phyloP scores from a whole-genome alignment of 2,329 filamentous ascomycete genomes.

The Colletotrichum karsti region DNA sequence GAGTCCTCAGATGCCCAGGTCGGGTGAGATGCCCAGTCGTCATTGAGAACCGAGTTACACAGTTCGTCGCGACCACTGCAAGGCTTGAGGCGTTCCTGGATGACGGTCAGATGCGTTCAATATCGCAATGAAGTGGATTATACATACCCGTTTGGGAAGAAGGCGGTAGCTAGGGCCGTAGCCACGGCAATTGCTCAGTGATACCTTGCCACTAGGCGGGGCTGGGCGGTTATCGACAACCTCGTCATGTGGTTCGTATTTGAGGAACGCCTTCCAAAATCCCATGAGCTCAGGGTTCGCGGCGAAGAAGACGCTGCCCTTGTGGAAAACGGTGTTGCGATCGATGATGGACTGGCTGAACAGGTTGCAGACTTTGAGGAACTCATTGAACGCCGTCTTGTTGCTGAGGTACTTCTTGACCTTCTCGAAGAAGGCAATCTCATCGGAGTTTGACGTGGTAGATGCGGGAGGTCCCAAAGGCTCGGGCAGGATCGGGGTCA shows the following conservation, averaged over 20 bases:
- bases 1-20: conserved; percentile 99
- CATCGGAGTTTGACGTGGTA: conserved; percentile 80
- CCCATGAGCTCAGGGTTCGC: conserved; percentile 88
- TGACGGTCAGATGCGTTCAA: not conserved
- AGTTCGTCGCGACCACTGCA: conserved; percentile 96
- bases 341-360: conserved; percentile 95
- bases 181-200: conserved; percentile 93
- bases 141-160: conserved; percentile 78
- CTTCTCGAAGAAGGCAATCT: conserved; percentile 93
- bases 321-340: conserved; percentile 81
- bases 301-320: conserved; percentile 86
- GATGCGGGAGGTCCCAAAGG: conserved; percentile 82
- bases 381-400: conserved; percentile 92
- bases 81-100: conserved; percentile 81
- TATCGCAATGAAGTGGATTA: not conserved
- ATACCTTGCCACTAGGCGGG: conserved; percentile 82
- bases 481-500: conserved; percentile 88
- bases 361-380: conserved; percentile 95
- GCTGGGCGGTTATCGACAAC: conserved; percentile 81
- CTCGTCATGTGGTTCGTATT: conserved; percentile 79
- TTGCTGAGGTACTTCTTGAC: conserved; percentile 97
- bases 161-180: conserved; percentile 95
- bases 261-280: conserved; percentile 87
- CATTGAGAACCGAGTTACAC: conserved; percentile 91
- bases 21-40: conserved; percentile 98